Evolutionary conservation across 768 basidiomycete genomes (phyloP).

Genomic region (Amanita fuliginea): DNA sequence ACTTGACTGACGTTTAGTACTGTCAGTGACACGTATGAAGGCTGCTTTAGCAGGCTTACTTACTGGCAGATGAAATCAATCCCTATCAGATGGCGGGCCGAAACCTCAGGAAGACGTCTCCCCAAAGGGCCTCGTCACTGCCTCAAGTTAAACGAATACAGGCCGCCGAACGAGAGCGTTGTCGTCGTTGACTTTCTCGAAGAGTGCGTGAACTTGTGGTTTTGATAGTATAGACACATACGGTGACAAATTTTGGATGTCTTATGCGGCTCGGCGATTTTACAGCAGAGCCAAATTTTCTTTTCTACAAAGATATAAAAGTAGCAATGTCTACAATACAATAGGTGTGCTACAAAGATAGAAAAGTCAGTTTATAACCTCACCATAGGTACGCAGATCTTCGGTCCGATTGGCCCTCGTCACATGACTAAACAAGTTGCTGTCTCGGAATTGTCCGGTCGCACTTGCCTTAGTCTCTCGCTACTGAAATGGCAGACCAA

Average conservation of each 20-base stretch:
- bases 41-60: too few relatives aligned
- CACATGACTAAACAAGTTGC: too few relatives aligned
- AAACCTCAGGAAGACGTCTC: slow-evolving; percentile 72
- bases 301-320: too few relatives aligned
- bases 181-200: slow-evolving; percentile 73
- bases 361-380: too few relatives aligned
- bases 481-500: slow-evolving; percentile 14
- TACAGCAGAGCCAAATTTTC: too few relatives aligned
- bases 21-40: slow-evolving; percentile 9
- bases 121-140: slow-evolving; percentile 76
- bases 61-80: slow-evolving; percentile 57
- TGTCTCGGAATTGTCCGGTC: too few relatives aligned
- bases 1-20: slow-evolving; percentile 9
- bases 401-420: too few relatives aligned
- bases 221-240: not conserved
- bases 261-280: too few relatives aligned
- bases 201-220: slow-evolving; percentile 36
- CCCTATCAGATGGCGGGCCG: slow-evolving; percentile 51
- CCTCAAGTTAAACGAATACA: slow-evolving; percentile 42
- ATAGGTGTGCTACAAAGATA: too few relatives aligned
- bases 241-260: not conserved
- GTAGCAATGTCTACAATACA: too few relatives aligned
- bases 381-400: too few relatives aligned
- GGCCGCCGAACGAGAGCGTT: slow-evolving; percentile 68
- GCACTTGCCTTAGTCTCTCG: too few relatives aligned